Base-by-base conservation (phyloP, 129 eudicot species). In the Flaveria linearis region DNA sequence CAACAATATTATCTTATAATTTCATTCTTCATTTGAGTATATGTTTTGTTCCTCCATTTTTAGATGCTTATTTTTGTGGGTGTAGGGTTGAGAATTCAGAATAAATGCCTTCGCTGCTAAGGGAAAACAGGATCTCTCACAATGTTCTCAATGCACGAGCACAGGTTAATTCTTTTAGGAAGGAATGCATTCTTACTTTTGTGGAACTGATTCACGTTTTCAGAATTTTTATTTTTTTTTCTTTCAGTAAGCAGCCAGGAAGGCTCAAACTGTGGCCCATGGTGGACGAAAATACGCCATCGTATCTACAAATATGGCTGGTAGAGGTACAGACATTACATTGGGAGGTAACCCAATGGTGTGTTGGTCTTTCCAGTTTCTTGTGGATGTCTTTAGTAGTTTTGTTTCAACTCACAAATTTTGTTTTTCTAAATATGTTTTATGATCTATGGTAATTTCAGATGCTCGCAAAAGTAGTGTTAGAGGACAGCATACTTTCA, bases 391-490 rank as follows among this genome's bases (percentile, higher is more conserved):
- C 33, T 28, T 28, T 16, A 0, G 25, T 23, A 23, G 25, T 23
- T 23, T 16, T 69, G 8, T n/a, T 62, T 4, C 20, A 78, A 58
- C 9, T 15, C 60, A 45, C 41, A 28, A 23, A 78, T 4, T 45
- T 8, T 57, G 30, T 49, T 26, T 43, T n/a, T 26, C 50, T 33
- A 3, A 46, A 10, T 15, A n/a, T 79, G 73, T 2, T 17, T 53
- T 17, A 53, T 73, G 60, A 57, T 52, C 8, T 52, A 25, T 53
- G 70, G 43, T 36, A 62, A 43, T 66, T 76, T 76, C 76, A 95
- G 97, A 95, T 95, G 96, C 94, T 95, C 82, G 97, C 99, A 4
- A 87, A 81, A 85, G 96, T n/a, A n/a, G n/a, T n/a, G n/a, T n/a
- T n/a, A n/a, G n/a, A n/a, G n/a, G n/a, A n/a, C n/a, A n/a, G n/a